phyloP scores from a whole-genome alignment of 164 flowering plant genomes.

The Santalum album region DNA sequence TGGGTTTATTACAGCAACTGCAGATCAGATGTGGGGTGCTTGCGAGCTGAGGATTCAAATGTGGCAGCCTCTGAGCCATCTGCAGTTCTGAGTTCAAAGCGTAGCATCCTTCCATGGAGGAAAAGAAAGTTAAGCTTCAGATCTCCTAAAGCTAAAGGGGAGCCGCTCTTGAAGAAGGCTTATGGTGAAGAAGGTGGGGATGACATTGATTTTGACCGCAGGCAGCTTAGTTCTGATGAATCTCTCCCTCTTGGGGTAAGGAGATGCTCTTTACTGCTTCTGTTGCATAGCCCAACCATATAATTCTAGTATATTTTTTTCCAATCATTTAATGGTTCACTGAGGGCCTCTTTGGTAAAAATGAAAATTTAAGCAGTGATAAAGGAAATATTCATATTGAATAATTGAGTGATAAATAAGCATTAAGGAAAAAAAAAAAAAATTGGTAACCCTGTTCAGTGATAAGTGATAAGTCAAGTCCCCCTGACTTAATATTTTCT shows the following conservation, averaged over 20 bases:
- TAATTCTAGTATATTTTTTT: too few relatives aligned
- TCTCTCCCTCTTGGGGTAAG: slow-evolving; percentile 55
- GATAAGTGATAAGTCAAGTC: too few relatives aligned
- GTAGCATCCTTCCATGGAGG: slow-evolving; percentile 84
- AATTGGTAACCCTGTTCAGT: too few relatives aligned
- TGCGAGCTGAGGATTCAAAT: slow-evolving; percentile 38
- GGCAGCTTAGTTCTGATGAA: slow-evolving; percentile 94
- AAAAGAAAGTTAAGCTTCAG: slow-evolving; percentile 88
- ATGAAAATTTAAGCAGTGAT: too few relatives aligned
- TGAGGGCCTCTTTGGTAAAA: too few relatives aligned
- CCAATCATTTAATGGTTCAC: too few relatives aligned
- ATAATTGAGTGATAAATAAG: too few relatives aligned
- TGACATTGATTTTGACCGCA: slow-evolving; percentile 93
- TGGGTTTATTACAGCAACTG: slow-evolving; percentile 81
- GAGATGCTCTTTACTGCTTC: not conserved
- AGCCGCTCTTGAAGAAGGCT: slow-evolving; percentile 83
- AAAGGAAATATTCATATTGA: too few relatives aligned
- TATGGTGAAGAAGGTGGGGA: slow-evolving; percentile 99
- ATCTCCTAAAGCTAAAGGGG: slow-evolving; percentile 90
- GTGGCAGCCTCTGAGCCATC: slow-evolving; percentile 37
- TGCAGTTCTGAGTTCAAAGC: slow-evolving; percentile 43
- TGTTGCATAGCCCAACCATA: not conserved
- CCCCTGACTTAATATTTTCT: too few relatives aligned
- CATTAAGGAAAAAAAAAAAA: too few relatives aligned
- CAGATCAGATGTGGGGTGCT: slow-evolving; percentile 69